Conservation (phyloP, 108 stramenopile species). For the Schizochytrium sp. region DNA sequence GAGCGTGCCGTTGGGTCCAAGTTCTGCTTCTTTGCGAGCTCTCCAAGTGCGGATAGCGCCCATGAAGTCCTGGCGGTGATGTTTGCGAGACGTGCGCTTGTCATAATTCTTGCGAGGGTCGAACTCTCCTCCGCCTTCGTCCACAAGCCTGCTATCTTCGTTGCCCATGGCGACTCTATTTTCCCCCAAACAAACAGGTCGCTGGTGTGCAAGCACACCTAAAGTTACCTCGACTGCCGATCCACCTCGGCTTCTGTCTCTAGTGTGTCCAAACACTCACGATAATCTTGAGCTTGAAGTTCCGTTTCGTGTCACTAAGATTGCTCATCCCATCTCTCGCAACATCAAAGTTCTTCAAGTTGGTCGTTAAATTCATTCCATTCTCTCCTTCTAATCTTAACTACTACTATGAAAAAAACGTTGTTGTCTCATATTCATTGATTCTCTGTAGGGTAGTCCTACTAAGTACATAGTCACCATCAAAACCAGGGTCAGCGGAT, state of each 20-base stretch:
- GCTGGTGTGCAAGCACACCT: too few species aligned
- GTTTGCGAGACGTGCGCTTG: constrained; percentile 57
- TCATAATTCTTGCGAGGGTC: constrained; percentile 56
- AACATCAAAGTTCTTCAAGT: too few species aligned
- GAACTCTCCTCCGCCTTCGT: constrained; percentile 47
- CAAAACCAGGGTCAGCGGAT: too few species aligned
- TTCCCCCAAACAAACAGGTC: not conserved
- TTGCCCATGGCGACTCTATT: constrained; percentile 22
- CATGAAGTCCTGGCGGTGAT: constrained; percentile 23
- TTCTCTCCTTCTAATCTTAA: too few species aligned
- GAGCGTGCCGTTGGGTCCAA: not conserved
- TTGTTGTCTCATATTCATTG: too few species aligned
- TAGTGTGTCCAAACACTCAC: not conserved
- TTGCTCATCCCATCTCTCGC: too few species aligned
- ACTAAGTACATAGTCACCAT: too few species aligned
- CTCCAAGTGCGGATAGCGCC: constrained; percentile 16
- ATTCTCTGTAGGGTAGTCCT: too few species aligned
- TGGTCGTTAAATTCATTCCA: too few species aligned
- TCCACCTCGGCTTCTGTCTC: not conserved
- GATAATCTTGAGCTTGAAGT: too few species aligned
- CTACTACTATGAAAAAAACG: too few species aligned
- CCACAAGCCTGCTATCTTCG: constrained; percentile 50
- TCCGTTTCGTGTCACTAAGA: too few species aligned
- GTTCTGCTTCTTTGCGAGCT: not conserved
- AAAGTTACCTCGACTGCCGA: not conserved